Conservation (phyloP, 441 rosid genomes). For the Brassica hybrid region DNA sequence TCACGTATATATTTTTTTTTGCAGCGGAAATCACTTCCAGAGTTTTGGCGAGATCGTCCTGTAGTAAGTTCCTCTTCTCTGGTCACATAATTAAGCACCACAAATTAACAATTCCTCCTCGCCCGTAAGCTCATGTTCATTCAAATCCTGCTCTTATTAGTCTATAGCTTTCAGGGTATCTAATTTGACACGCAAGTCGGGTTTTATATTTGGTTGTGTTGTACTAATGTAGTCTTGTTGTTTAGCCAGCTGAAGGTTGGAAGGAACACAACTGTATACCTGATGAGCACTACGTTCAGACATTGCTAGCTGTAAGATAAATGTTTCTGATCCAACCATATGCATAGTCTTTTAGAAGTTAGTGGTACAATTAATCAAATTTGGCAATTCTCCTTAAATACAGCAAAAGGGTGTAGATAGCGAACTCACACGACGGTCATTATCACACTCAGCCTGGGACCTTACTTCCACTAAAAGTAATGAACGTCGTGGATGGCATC, state of each 20-base stretch:
- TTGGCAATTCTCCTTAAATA: slow-evolving; percentile 27
- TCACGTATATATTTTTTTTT: neutral
- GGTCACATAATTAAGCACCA: slow-evolving; percentile 13
- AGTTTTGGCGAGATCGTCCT: slow-evolving; percentile 95
- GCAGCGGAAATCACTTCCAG: slow-evolving; percentile 94
- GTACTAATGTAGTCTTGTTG: slow-evolving; percentile 32
- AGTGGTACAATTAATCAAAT: neutral
- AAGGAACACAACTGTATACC: slow-evolving; percentile 98
- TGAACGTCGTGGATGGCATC: slow-evolving; percentile 99
- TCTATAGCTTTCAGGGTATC: slow-evolving; percentile 7
- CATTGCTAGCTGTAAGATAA: slow-evolving; percentile 83
- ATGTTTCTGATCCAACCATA: slow-evolving; percentile 27
- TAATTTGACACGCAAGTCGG: neutral
- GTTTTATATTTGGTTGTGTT: slow-evolving; percentile 13
- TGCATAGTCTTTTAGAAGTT: neutral
- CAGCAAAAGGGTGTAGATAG: slow-evolving; percentile 88
- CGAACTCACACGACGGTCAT: slow-evolving; percentile 85
- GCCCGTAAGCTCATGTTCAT: neutral
- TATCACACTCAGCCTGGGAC: slow-evolving; percentile 95
- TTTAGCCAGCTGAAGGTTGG: slow-evolving; percentile 78
- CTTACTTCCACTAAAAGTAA: slow-evolving; percentile 77
- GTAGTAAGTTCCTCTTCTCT: slow-evolving; percentile 61
- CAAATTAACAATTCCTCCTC: neutral
- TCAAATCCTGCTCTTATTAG: neutral
- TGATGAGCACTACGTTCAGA: slow-evolving; percentile 97